Conservation (phyloP, 352 stramenopile species). For the Phytophthora sp. region DNA sequence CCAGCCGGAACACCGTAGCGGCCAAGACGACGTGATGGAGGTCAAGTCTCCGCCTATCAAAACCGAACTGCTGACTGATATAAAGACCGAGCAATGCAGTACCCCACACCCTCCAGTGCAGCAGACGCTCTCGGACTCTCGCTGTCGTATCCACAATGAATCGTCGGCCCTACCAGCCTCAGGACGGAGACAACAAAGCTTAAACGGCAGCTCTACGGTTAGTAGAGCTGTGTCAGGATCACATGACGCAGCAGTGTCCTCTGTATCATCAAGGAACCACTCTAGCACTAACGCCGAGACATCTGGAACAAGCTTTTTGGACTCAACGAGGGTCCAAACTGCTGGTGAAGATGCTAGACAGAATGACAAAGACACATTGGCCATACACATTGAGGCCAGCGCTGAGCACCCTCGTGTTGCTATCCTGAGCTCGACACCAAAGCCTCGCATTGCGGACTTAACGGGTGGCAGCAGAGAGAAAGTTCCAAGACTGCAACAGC, state of each 20-base stretch:
- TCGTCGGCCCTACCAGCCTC: background rate
- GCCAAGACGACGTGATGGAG: constrained; percentile 10
- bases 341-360: constrained; percentile 4
- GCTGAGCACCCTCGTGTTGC: too few species aligned
- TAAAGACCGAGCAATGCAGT: background rate
- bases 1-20: constrained; percentile 18
- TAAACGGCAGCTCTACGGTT: constrained; percentile 6
- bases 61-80: constrained; percentile 13
- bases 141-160: constrained; percentile 12
- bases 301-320: background rate
- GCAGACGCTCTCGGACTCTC: background rate
- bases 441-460: constrained; percentile 15
- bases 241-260: background rate
- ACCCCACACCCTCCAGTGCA: background rate
- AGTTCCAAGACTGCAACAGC: constrained; percentile 20
- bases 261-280: background rate
- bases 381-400: background rate
- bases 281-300: background rate
- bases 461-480: constrained; percentile 7
- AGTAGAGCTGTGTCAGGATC: background rate
- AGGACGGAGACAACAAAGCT: background rate
- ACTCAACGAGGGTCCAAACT: constrained; percentile 3
- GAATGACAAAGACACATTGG: background rate
- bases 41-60: constrained; percentile 14
- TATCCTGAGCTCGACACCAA: constrained; percentile 24